Evolutionary conservation across 768 basidiomycete genomes (phyloP).

Genomic region (Sarcodon sp.): DNA sequence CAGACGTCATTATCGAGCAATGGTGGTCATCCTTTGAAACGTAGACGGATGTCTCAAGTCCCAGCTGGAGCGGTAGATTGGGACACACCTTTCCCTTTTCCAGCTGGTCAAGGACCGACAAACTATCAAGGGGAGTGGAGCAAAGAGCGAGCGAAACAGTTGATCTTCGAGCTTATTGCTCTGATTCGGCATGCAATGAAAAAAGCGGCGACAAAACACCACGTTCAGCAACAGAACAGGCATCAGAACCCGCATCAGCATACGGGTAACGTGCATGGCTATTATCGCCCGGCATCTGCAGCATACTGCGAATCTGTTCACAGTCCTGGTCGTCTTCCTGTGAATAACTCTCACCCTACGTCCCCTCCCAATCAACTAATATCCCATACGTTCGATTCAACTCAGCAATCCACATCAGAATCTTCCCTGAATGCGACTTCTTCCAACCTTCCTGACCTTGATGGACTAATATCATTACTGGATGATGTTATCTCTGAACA

Average conservation of each 20-base stretch:
- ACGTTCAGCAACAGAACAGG: conserved; percentile 10
- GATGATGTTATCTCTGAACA: too few relatives aligned
- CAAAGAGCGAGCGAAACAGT: conserved; percentile 43
- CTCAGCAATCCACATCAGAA: too few relatives aligned
- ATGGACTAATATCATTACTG: too few relatives aligned
- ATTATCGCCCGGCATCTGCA: conserved; percentile 20
- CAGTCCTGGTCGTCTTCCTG: too few relatives aligned
- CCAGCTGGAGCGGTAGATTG: conserved; percentile 75
- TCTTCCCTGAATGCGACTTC: too few relatives aligned
- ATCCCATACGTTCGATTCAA: too few relatives aligned
- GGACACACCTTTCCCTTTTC: conserved; percentile 76
- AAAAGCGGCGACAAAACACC: conserved; percentile 48
- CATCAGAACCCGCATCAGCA: conserved; percentile 4
- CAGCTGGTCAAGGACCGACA: conserved; percentile 54
- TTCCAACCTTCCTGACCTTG: too few relatives aligned
- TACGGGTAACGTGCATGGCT: conserved; percentile 14
- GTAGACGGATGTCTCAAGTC: conserved; percentile 49
- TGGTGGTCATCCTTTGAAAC: conserved; percentile 29
- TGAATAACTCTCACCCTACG: too few relatives aligned
- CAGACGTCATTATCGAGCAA: conserved; percentile 1
- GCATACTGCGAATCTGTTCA: conserved; percentile 9
- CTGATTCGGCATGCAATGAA: conserved; percentile 47
- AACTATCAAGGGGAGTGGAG: conserved; percentile 58
- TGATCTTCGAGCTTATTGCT: conserved; percentile 46
- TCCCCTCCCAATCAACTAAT: too few relatives aligned